Base-by-base conservation (phyloP, 371 early-diverging fungal species). In the Rhizomucor miehei region DNA sequence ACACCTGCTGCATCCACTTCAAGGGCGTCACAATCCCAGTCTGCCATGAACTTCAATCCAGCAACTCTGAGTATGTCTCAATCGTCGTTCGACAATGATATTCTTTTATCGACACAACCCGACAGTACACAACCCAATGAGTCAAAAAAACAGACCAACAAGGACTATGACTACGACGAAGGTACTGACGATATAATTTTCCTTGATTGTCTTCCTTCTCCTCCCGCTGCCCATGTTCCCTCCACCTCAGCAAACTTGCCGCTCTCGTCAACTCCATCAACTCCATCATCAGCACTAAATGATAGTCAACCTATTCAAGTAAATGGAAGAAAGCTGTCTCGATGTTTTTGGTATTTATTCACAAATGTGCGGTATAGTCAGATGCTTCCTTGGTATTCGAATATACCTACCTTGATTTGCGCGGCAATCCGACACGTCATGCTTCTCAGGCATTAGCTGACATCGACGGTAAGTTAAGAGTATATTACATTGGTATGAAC, bases 371-470 rank as follows among this genome's bases (percentile, higher is more conserved):
- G 8, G 5, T 29, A 3, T 29, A 29, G 29, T 3, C 29, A 29
- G 29, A 29, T 29, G 29, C 3, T 29, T 29, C 29, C 29, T 29
- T 8, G 8, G 29, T 23, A 11, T 60, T 57, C 23, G 29, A 51
- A n/a, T 78, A 65, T 25, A 67, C 73, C 2, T 78, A 65, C 55
- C 37, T 78, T 1, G 57, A 70, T 45, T 38, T 48, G 21, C 41
- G 51, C 0, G 45, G 54, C 2, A 16, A 67, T 4, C 56, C 56
- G 11, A 71, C 70, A 0, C 37, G 60, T 5, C 66, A 63, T 34
- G 37, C 52, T 3, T 52, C 62, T 1, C 55, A 69, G 37, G 78
- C 78, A 34, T 57, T 49, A 6, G 45, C 69, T 8, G 48, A 57
- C 1, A 43, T 72, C n/a, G 59, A 65, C 44, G 60, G 63, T 63